A percentile compares a stretch with the other conserved stretches of the same genome.
phyloP scores from a whole-genome alignment of 768 basidiomycete genomes.

The Clitopilus hobsonii region DNA sequence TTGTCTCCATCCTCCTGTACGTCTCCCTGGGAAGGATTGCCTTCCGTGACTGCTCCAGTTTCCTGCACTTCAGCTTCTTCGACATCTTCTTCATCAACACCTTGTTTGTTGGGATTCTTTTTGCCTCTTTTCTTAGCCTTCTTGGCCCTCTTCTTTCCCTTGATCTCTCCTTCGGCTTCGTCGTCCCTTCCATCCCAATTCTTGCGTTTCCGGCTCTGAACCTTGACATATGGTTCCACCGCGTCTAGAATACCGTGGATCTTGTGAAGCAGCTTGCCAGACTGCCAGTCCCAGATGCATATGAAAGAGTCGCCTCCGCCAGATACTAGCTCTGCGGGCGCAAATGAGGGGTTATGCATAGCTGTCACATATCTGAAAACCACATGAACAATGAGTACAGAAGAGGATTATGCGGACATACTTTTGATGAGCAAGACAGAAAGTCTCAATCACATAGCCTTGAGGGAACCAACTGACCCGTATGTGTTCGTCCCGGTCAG shows the following conservation, averaged over 20 bases:
- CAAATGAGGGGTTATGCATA: constrained; percentile 57
- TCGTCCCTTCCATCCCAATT: constrained; percentile 29
- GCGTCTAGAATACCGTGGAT: constrained; percentile 41
- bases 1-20: constrained; percentile 16
- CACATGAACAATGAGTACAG: not conserved
- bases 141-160: constrained; percentile 13
- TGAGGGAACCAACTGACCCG: constrained; percentile 87
- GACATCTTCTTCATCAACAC: constrained; percentile 6
- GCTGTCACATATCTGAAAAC: constrained; percentile 73
- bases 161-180: constrained; percentile 10
- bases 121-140: constrained; percentile 18
- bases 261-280: constrained; percentile 47
- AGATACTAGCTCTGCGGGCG: constrained; percentile 56
- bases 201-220: constrained; percentile 29
- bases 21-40: not conserved
- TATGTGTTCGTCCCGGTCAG: constrained; percentile 95
- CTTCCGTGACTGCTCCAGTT: constrained; percentile 1
- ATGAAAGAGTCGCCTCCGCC: constrained; percentile 83
- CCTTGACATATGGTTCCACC: constrained; percentile 46
- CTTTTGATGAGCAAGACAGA: constrained; percentile 83
- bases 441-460: constrained; percentile 82
- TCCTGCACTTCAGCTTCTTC: constrained; percentile 5
- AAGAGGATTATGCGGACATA: constrained; percentile 26
- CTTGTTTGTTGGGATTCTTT: constrained; percentile 18
- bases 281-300: constrained; percentile 78